Conservation (phyloP, 768 basidiomycete species). For the Lactifluus echinatus region DNA sequence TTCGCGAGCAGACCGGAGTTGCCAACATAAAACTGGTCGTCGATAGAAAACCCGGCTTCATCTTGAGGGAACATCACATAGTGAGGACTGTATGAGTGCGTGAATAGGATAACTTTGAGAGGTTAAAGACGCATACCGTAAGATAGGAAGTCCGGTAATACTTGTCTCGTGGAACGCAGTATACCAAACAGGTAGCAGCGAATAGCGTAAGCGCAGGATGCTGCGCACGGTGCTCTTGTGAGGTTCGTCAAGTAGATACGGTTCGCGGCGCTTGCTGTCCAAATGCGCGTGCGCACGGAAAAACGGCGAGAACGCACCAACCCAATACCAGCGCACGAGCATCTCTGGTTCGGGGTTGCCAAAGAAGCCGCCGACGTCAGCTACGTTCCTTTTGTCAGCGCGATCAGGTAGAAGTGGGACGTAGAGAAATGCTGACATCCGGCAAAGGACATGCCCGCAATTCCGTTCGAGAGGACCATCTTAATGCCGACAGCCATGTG, state of each 20-base stretch:
- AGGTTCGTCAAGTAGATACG: slow-evolving; percentile 85
- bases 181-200: slow-evolving; percentile 90
- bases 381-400: slow-evolving; percentile 33
- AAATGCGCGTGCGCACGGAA: slow-evolving; percentile 98
- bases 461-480: slow-evolving; percentile 83
- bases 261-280: slow-evolving; percentile 95
- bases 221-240: slow-evolving; percentile 77
- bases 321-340: slow-evolving; percentile 95
- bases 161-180: slow-evolving; percentile 92
- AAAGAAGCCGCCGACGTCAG: slow-evolving; percentile 98
- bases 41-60: slow-evolving; percentile 72
- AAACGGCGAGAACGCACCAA: slow-evolving; percentile 92
- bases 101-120: not conserved
- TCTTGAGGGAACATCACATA: slow-evolving; percentile 92
- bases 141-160: slow-evolving; percentile 69
- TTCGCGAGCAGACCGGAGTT: slow-evolving; percentile 84
- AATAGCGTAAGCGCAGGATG: slow-evolving; percentile 73
- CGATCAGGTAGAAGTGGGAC: not conserved
- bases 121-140: slow-evolving; percentile 46
- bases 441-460: slow-evolving; percentile 85
- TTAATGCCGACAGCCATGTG: slow-evolving; percentile 91
- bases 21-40: slow-evolving; percentile 93
- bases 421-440: slow-evolving; percentile 56
- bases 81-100: slow-evolving; percentile 65
- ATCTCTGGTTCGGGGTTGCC: slow-evolving; percentile 93